Conservation (phyloP, 2,329 filamentous ascomycete genomes). For the Venturia pyrina region DNA sequence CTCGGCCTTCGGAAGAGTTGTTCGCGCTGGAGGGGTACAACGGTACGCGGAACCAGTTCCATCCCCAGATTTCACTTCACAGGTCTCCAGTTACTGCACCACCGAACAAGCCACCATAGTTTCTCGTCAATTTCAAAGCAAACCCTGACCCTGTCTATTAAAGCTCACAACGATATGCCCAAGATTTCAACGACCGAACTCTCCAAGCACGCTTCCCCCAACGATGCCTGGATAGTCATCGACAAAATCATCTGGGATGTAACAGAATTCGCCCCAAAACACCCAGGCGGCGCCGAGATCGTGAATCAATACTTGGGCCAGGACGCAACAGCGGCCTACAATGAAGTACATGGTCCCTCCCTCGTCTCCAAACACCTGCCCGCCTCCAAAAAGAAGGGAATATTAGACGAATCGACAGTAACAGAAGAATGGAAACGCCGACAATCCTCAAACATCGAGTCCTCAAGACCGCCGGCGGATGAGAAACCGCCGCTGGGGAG, state of each 20-base stretch:
- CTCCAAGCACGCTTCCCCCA: constrained; percentile 6
- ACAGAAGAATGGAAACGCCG: constrained; percentile 8
- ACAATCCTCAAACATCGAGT: constrained; percentile 8
- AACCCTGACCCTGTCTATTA: neutral
- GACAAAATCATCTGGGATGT: constrained; percentile 12
- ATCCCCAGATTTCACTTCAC: neutral
- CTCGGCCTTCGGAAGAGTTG: neutral
- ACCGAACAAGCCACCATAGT: neutral
- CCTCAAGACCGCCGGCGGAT: neutral
- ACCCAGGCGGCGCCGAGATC: constrained; percentile 11
- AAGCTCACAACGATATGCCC: neutral
- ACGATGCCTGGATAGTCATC: constrained; percentile 9
- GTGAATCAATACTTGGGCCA: constrained; percentile 10
- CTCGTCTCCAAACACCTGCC: constrained; percentile 8
- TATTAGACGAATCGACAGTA: constrained; percentile 7
- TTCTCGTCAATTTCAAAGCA: neutral
- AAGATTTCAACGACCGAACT: constrained; percentile 3
- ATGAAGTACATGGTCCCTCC: constrained; percentile 12
- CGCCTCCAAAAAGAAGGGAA: constrained; percentile 5
- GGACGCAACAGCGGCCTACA: constrained; percentile 12
- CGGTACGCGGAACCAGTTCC: neutral
- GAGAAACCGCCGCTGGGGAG: constrained; percentile 35
- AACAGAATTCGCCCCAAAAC: constrained; percentile 12
- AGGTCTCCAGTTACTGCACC: neutral
- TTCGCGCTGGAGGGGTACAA: neutral